Base-by-base conservation (phyloP, 192 early-diverging fungal species). In the Umbelopsis isabellina region DNA sequence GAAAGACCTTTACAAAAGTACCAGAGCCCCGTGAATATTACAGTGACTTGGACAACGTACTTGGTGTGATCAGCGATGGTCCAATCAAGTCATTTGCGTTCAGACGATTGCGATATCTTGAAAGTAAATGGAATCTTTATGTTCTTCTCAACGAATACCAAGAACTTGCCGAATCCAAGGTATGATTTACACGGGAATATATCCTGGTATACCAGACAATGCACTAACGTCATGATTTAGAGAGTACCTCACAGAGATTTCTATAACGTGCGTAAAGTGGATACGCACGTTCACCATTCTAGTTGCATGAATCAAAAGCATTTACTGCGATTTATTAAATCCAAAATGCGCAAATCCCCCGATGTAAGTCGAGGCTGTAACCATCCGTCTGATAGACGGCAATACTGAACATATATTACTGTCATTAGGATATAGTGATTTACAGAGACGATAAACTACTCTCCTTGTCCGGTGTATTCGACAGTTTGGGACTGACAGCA, bases 241-340 rank as follows among this genome's bases (percentile, higher is more conserved):
- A 69, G 85, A 66, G 95, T 97, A 33, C 93, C 95, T 1, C 95
- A 94, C 68, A 87, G 95, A 67, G 95, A 97, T 77, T 91, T 95
- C 76, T 97, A 97, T 87, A 97, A 97, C 65, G 93, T 97, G 65
- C 90, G 95, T 46, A 97, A 97, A 74, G 94, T 97, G 47, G 95
- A 97, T 80, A 94, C 92, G n/a, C 95, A 97, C 84, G 91, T 97
- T 49, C 95, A 97, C 71, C 84, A 94, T 71, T 90, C 91, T 12
- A 84, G 88, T 4, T 94, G 93, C 66, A 95, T 97, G 95, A 97
- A 95, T 80, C 91, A 93, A 73, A 96, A 96, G 80, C 95, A 96
- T 68, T 73, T 96, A 65, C 81, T 96, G 41, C 90, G 93, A 10
- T 96, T 95, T 75, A 95, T 96, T 78, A 96, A 97, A 78, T 86